Percentiles rank a stretch among this genome's conserved stretches.
Conservation (phyloP, 768 basidiomycete species). For the Lactifluus echinatus region DNA sequence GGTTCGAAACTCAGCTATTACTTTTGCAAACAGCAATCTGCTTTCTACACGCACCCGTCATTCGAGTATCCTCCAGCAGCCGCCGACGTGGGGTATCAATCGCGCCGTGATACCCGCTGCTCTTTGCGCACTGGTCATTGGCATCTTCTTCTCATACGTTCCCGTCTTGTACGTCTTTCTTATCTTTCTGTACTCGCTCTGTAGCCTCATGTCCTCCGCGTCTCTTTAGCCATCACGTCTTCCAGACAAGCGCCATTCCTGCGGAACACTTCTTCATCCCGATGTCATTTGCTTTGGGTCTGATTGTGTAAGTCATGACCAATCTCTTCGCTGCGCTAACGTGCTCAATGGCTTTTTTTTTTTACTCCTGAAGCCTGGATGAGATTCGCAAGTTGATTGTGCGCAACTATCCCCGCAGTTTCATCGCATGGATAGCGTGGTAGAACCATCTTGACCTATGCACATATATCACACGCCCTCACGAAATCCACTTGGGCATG, state of each 20-base stretch:
- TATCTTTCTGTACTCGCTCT: too few relatives aligned
- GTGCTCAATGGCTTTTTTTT: background rate
- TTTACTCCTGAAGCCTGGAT: slow-evolving; percentile 3
- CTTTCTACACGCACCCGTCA: slow-evolving; percentile 47
- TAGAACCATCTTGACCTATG: background rate
- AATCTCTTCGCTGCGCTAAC: background rate
- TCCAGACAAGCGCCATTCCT: slow-evolving; percentile 40
- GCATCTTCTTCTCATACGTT: slow-evolving; percentile 35
- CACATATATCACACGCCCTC: background rate
- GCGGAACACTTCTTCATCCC: slow-evolving; percentile 45
- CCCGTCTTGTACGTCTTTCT: slow-evolving; percentile 30
- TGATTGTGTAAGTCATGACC: slow-evolving; percentile 20
- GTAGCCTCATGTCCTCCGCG: background rate
- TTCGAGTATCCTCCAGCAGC: slow-evolving; percentile 47
- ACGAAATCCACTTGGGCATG: background rate
- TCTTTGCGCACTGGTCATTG: slow-evolving; percentile 35
- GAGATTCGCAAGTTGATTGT: slow-evolving; percentile 17
- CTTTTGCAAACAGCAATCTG: slow-evolving; percentile 29
- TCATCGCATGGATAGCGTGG: slow-evolving; percentile 17
- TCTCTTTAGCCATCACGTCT: slow-evolving; percentile 32
- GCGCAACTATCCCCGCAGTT: slow-evolving; percentile 11
- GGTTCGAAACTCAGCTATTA: background rate
- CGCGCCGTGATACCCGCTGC: slow-evolving; percentile 36
- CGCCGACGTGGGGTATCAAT: slow-evolving; percentile 39
- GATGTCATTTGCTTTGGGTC: slow-evolving; percentile 32